Base-by-base conservation (phyloP, 1,284 basidiomycete species). In the Boletus smithii region DNA sequence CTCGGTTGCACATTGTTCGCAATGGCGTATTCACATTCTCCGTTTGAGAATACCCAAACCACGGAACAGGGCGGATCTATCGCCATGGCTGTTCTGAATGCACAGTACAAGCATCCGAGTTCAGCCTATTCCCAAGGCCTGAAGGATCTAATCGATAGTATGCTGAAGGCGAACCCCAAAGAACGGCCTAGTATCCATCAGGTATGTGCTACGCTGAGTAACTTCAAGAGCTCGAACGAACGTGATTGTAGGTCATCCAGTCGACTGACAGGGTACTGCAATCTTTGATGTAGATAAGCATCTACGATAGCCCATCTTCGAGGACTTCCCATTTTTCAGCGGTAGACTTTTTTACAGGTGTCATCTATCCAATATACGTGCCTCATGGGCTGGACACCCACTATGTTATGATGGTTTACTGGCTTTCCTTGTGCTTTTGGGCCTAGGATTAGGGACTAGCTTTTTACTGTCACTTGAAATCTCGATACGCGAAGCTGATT, bases 11-110 rank as follows among this genome's bases (percentile, higher is more conserved):
- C 90, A 0, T 75, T 97, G 26, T 97, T 82, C 57, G 92, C 94
- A 0, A 80, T 97, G 33, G 92, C 91, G 1, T 95, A 97, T 68
- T 88, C 87, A 1, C 88, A 91, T 62, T 94, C 91, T 2, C 94
- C 94, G 0, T 97, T 97, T 61, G 94, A 97, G 70, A 92, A 85
- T 53, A 81, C 74, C 0, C 88, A 88, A 70, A 91, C 80, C 42
- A 91, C 82, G 41, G 92, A 85, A 57, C 90, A 92, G 65, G 90
- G 90, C 34, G 89, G 91, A 13, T 92, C 89, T 38, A 92, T 97
- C 62, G 92, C 92, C 2, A 95, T 97, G 93, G 91, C 93, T 1
- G 94, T 95, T 36, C 74, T 94, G 58, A 91, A 88, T 53, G 94
- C 91, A 1, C 83, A 89, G 55, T 97, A 95, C 69, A 88, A 85